Percentiles rank a stretch among this genome's conserved stretches.
Conservation (phyloP, 192 early-diverging fungal species). For the Coemansia sp. region DNA sequence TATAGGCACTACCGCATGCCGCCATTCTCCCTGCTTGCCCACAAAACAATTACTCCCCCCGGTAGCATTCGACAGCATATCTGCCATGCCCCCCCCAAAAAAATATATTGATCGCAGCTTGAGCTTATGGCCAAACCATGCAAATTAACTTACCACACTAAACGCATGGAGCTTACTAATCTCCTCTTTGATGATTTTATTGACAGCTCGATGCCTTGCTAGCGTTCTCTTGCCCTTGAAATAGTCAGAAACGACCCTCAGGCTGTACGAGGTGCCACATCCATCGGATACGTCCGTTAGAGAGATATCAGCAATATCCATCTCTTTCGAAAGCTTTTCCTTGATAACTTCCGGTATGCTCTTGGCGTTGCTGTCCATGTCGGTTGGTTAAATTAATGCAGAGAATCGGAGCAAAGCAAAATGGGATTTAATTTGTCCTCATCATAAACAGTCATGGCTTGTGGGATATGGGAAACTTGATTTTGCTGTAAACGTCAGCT, state of each 20-base stretch:
- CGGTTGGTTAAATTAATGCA: not conserved
- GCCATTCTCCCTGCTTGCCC: no score
- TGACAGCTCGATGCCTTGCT: constrained; percentile 83
- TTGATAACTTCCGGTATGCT: constrained; percentile 7
- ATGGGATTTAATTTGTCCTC: no score
- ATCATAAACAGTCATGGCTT: no score
- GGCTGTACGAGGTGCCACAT: constrained; percentile 88
- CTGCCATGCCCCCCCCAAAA: no score
- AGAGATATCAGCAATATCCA: constrained; percentile 7
- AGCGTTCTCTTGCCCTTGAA: constrained; percentile 71
- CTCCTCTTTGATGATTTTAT: constrained; percentile 74
- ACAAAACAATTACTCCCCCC: no score
- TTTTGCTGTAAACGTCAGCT: no score
- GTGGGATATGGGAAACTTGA: no score
- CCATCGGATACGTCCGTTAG: constrained; percentile 58
- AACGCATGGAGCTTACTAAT: constrained; percentile 80
- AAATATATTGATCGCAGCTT: no score
- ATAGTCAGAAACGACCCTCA: constrained; percentile 67
- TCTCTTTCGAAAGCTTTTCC: constrained; percentile 2
- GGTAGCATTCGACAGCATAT: no score
- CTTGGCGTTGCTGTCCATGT: no score
- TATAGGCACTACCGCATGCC: no score
- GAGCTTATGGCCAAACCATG: no score
- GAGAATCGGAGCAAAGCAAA: not conserved
- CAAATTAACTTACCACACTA: constrained; percentile 14